A percentile compares a stretch with the other conserved stretches of the same genome.
These are phyloP conservation scores for Cryptococcus amylolentus DNA, from an alignment of 1,284 basidiomycete genomes.

Conservation along the genomic window DNA sequence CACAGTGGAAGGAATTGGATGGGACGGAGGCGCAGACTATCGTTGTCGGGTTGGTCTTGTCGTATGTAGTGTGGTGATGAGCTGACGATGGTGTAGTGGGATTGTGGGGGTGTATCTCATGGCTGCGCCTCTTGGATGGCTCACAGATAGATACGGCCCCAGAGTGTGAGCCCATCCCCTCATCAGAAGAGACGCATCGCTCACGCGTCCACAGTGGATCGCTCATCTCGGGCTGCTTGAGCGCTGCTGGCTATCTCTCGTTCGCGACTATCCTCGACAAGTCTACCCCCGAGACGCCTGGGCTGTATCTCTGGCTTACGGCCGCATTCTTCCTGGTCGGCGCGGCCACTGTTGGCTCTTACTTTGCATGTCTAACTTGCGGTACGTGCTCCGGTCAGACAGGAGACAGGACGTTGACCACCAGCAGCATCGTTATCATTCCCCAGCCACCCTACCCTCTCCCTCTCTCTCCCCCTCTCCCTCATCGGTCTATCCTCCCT, in stretches of 20 bases:
- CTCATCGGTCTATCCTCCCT: slow-evolving; percentile 47
- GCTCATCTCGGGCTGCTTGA: slow-evolving; percentile 37
- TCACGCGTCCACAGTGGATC: slow-evolving; percentile 29
- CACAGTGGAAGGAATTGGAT: slow-evolving; percentile 29
- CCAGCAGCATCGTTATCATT: slow-evolving; percentile 44
- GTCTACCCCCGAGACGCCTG: slow-evolving; percentile 23
- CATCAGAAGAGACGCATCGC: background rate
- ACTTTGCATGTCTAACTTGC: slow-evolving; percentile 48
- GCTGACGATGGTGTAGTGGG: slow-evolving; percentile 26
- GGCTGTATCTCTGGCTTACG: slow-evolving; percentile 38
- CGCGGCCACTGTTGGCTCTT: slow-evolving; percentile 47
- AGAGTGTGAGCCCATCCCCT: slow-evolving; percentile 28
- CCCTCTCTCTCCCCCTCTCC: slow-evolving; percentile 46
- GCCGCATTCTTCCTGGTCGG: slow-evolving; percentile 45
- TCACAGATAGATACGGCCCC: slow-evolving; percentile 46
- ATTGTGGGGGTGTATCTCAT: slow-evolving; percentile 49
- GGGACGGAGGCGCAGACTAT: slow-evolving; percentile 45
- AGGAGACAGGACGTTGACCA: background rate
- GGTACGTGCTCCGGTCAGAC: slow-evolving; percentile 18
- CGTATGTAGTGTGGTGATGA: background rate
- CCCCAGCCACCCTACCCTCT: slow-evolving; percentile 45
- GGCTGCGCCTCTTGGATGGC: slow-evolving; percentile 46
- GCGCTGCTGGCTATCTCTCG: slow-evolving; percentile 40
- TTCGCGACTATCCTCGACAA: slow-evolving; percentile 37
- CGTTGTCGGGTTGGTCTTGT: slow-evolving; percentile 40